phyloP scores from a whole-genome alignment of 495 filamentous ascomycete species.

The Cenococcum geophilum region DNA sequence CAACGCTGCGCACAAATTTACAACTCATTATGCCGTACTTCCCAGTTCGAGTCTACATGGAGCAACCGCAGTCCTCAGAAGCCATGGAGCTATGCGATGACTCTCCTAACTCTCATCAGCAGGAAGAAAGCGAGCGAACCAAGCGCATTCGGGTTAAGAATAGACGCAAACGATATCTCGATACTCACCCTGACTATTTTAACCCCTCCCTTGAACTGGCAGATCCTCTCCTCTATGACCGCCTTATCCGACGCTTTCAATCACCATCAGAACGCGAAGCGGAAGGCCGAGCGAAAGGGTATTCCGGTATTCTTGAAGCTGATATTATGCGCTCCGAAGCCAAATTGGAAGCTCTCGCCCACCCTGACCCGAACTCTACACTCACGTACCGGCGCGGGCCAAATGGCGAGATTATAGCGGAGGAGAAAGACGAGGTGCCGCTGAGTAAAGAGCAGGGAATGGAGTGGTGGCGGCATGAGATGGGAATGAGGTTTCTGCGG shows the following conservation, averaged over 20 bases:
- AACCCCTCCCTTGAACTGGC: constrained; percentile 38
- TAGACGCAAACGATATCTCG: constrained; percentile 58
- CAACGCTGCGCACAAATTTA: not conserved
- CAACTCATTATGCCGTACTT: constrained; percentile 13
- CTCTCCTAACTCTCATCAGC: not conserved
- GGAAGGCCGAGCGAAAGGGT: constrained; percentile 65
- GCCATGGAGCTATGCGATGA: not conserved
- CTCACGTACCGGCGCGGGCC: constrained; percentile 42
- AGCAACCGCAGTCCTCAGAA: not conserved
- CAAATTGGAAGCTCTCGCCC: constrained; percentile 55
- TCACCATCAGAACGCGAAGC: constrained; percentile 64
- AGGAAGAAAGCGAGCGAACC: constrained; percentile 3
- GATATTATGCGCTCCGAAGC: constrained; percentile 68
- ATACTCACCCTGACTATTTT: constrained; percentile 60
- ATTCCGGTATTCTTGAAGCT: constrained; percentile 64
- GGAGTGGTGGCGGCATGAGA: constrained; percentile 60
- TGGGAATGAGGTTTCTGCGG: constrained; percentile 61
- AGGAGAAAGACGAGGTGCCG: constrained; percentile 54
- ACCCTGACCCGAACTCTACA: constrained; percentile 50
- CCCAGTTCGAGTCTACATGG: not conserved
- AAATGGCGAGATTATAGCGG: constrained; percentile 51
- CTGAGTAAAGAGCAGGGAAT: constrained; percentile 58
- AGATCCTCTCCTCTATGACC: constrained; percentile 78
- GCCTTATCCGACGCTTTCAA: constrained; percentile 71
- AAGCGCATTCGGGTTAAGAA: constrained; percentile 48